These are phyloP conservation scores for Stephanodiscus triporus DNA, from an alignment of 108 stramenopile species.

Conservation along the genomic window DNA sequence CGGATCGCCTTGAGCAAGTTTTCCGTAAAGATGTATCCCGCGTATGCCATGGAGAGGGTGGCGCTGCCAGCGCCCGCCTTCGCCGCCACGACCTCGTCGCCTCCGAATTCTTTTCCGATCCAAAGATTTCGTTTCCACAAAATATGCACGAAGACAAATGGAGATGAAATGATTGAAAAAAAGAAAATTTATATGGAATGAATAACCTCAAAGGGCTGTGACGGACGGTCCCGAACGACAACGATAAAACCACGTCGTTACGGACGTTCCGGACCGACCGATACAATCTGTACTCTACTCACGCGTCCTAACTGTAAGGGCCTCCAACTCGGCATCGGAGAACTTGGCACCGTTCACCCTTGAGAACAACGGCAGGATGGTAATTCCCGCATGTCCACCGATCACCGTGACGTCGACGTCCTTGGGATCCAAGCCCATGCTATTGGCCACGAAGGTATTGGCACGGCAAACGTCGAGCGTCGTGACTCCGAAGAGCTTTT, in stretches of 20 bases:
- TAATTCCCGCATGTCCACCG: constrained; percentile 99
- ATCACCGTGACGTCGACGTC: constrained; percentile 95
- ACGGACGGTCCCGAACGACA: too few species aligned
- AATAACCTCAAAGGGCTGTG: too few species aligned
- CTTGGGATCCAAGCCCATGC: constrained; percentile 85
- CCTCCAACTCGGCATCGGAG: constrained; percentile 86
- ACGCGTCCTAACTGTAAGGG: constrained; percentile 92
- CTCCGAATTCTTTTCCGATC: constrained; percentile 89
- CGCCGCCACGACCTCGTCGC: constrained; percentile 99
- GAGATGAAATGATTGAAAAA: not conserved
- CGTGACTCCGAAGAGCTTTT: constrained; percentile 97
- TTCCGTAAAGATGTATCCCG: constrained; percentile 93
- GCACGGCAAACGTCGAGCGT: constrained; percentile 99
- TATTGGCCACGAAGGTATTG: constrained; percentile 96
- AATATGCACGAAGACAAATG: constrained; percentile 6
- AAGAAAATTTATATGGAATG: too few species aligned
- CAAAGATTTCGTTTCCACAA: not conserved
- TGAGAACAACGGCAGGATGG: constrained; percentile 97
- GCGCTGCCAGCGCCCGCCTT: constrained; percentile 99
- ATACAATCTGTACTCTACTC: constrained; percentile 30
- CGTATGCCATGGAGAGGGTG: constrained; percentile 98
- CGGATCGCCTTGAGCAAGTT: constrained; percentile 92
- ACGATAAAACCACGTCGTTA: not conserved
- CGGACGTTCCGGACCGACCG: not conserved
- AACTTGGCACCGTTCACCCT: constrained; percentile 91